Percentiles rank a stretch among this genome's conserved stretches.
These are phyloP conservation scores for Fusarium sp. DNA, from an alignment of 2,329 filamentous ascomycete genomes.

Conservation along the genomic window DNA sequence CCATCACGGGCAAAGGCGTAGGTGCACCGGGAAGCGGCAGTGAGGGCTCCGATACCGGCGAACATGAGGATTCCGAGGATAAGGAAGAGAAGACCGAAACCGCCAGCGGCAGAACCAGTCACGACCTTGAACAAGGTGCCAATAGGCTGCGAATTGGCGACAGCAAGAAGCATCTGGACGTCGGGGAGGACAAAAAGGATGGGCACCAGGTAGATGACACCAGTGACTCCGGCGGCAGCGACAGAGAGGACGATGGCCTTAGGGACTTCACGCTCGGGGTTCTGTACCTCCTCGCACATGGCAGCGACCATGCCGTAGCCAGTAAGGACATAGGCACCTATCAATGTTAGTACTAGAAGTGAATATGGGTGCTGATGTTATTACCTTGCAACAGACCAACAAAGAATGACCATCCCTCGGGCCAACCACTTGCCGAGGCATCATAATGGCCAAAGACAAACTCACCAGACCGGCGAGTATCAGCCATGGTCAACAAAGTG, in stretches of 20 bases:
- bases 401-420: slow-evolving; percentile 71
- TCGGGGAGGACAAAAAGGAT: slow-evolving; percentile 82
- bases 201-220: slow-evolving; percentile 74
- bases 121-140: slow-evolving; percentile 80
- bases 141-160: slow-evolving; percentile 80
- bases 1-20: slow-evolving; percentile 83
- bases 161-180: slow-evolving; percentile 70
- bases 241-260: slow-evolving; percentile 77
- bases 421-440: slow-evolving; percentile 77
- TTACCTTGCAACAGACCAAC: slow-evolving; percentile 64
- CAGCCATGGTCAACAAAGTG: slow-evolving; percentile 74
- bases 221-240: slow-evolving; percentile 72
- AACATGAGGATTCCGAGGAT: slow-evolving; percentile 83
- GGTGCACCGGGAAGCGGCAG: slow-evolving; percentile 79
- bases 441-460: slow-evolving; percentile 78
- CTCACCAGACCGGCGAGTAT: slow-evolving; percentile 70
- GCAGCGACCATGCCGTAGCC: slow-evolving; percentile 66
- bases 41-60: slow-evolving; percentile 79
- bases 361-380: slow-evolving; percentile 45
- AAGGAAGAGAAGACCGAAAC: slow-evolving; percentile 80
- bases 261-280: slow-evolving; percentile 71
- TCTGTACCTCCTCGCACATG: slow-evolving; percentile 72
- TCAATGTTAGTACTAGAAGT: slow-evolving; percentile 12
- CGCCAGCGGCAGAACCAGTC: slow-evolving; percentile 78
- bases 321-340: slow-evolving; percentile 55